Conservation (phyloP, 2,329 filamentous ascomycete species). For the Fusarium heterosporum region DNA sequence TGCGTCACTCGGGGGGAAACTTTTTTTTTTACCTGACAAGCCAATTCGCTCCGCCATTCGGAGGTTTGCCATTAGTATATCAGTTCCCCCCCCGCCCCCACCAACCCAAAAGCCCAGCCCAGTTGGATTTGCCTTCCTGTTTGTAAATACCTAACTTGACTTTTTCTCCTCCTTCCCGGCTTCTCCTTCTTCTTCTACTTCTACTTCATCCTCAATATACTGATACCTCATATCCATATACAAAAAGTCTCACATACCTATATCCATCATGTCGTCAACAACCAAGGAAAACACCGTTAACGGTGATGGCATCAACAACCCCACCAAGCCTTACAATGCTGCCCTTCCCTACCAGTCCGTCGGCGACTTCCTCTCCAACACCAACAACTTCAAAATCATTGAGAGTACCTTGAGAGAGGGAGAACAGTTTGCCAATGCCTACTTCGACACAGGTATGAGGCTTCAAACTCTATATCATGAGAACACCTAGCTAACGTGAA, state of each 20-base stretch:
- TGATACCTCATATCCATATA: background rate
- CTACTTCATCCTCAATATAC: background rate
- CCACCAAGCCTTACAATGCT: constrained; percentile 16
- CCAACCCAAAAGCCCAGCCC: constrained; percentile 4
- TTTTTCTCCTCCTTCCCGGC: constrained; percentile 3
- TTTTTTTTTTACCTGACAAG: constrained; percentile 2
- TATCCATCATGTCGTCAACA: constrained; percentile 11
- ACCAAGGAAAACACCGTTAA: constrained; percentile 2
- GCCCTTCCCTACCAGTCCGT: constrained; percentile 20
- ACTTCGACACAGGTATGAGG: constrained; percentile 9
- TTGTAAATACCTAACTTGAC: constrained; percentile 7
- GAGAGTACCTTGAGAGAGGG: constrained; percentile 43
- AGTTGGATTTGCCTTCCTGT: constrained; percentile 3
- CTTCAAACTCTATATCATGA: too few relatives aligned
- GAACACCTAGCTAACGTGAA: background rate
- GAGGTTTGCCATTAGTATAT: constrained; percentile 13
- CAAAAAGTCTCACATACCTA: background rate
- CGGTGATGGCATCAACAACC: constrained; percentile 4
- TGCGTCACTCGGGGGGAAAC: constrained; percentile 18
- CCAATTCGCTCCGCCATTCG: constrained; percentile 12
- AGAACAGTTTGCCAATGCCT: constrained; percentile 72
- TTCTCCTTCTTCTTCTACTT: constrained; percentile 19
- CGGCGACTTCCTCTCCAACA: constrained; percentile 40
- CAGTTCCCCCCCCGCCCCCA: constrained; percentile 14
- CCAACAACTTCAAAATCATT: constrained; percentile 42